These are phyloP conservation scores for Lachnellula occidentalis DNA, from an alignment of 2,329 filamentous ascomycete genomes.

Conservation along the genomic window DNA sequence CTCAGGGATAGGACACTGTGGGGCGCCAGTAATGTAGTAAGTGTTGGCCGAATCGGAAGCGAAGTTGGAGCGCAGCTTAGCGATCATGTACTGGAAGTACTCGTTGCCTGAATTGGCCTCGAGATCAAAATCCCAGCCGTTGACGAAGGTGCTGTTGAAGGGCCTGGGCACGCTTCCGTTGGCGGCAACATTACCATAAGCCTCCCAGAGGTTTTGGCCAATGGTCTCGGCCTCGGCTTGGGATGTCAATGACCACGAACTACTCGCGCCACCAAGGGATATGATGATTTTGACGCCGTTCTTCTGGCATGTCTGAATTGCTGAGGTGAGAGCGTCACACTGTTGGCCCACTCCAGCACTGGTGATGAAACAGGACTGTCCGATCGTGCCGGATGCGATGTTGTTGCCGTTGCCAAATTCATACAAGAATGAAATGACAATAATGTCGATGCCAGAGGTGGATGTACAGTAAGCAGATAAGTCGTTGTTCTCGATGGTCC, in stretches of 20 bases:
- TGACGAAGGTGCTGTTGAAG: constrained; percentile 43
- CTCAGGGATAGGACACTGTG: constrained; percentile 42
- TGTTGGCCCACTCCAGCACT: constrained; percentile 31
- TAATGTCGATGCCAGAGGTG: constrained; percentile 36
- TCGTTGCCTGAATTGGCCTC: constrained; percentile 31
- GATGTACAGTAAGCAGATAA: constrained; percentile 35
- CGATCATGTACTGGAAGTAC: constrained; percentile 29
- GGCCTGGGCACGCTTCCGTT: constrained; percentile 36
- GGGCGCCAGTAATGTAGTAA: constrained; percentile 44
- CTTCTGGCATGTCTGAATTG: constrained; percentile 40
- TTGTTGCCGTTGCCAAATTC: constrained; percentile 32
- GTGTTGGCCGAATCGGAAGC: constrained; percentile 30
- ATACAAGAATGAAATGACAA: constrained; percentile 41
- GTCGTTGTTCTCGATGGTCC: constrained; percentile 24
- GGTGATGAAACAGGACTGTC: constrained; percentile 35
- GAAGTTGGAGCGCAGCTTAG: constrained; percentile 28
- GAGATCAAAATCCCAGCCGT: constrained; percentile 49
- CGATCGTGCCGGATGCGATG: constrained; percentile 37
- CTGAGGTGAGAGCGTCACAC: constrained; percentile 36
- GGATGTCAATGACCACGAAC: constrained; percentile 32
- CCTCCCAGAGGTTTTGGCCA: constrained; percentile 40
- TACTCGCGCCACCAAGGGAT: constrained; percentile 39
- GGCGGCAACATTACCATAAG: constrained; percentile 37
- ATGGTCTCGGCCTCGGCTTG: constrained; percentile 36
- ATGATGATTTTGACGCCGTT: constrained; percentile 41